Conservation (phyloP, 2,329 filamentous ascomycete genomes). For the Tolypocladium capitatum region DNA sequence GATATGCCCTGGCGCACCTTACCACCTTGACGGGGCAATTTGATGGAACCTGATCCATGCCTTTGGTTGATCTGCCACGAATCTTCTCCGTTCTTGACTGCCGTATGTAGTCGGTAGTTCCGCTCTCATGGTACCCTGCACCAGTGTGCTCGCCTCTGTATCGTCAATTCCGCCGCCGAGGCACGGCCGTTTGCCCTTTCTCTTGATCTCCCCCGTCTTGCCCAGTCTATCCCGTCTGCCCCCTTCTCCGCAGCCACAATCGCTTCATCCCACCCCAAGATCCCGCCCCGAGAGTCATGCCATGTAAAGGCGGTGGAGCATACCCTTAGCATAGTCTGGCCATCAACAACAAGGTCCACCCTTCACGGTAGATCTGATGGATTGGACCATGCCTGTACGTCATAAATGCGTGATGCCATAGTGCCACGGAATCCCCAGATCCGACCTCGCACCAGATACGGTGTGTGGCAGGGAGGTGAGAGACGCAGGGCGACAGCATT, state of each 20-base stretch:
- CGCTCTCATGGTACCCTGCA: neutral
- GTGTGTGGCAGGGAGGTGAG: neutral
- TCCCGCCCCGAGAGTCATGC: neutral
- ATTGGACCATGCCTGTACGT: neutral
- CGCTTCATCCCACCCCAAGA: neutral
- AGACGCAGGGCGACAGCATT: neutral
- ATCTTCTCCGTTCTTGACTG: slow-evolving; percentile 9
- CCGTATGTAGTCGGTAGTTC: neutral
- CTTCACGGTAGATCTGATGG: neutral
- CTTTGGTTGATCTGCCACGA: slow-evolving; percentile 22
- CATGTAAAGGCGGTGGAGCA: slow-evolving; percentile 1
- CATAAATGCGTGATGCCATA: neutral
- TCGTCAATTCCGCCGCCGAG: neutral
- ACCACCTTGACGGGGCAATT: slow-evolving; percentile 52
- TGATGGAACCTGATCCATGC: slow-evolving; percentile 51
- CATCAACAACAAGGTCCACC: no score
- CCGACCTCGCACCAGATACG: neutral
- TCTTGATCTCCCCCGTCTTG: neutral
- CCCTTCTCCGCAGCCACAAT: neutral
- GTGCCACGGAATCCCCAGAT: neutral
- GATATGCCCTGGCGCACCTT: slow-evolving; percentile 51
- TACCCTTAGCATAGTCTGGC: neutral
- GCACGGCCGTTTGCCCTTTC: neutral
- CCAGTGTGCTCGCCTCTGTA: neutral
- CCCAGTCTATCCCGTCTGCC: neutral